Evolutionary conservation across 148 eudicot genomes (phyloP).

Genomic region (Rhododendron griersonianum): DNA sequence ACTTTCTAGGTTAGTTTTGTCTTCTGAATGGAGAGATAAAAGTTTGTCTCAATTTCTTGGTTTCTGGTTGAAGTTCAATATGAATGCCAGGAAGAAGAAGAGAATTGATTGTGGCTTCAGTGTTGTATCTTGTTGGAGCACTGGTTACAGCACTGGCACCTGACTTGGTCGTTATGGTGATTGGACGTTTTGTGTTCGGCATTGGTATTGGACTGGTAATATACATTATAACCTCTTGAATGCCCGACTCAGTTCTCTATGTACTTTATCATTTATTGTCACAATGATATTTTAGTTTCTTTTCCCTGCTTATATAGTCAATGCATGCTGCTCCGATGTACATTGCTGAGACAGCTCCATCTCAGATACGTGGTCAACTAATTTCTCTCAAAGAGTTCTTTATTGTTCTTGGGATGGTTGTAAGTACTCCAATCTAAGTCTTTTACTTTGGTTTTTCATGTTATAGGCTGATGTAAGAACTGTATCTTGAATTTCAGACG

Average conservation of each 20-base stretch:
- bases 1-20: slow-evolving; percentile 60
- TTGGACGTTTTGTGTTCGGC: slow-evolving; percentile 80
- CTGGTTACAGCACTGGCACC: slow-evolving; percentile 80
- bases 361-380: slow-evolving; percentile 78
- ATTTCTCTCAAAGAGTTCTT: slow-evolving; percentile 93
- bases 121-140: slow-evolving; percentile 70
- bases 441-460: neutral
- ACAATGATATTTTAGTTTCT: slow-evolving; percentile 3
- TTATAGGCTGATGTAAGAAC: neutral
- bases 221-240: neutral
- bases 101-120: slow-evolving; percentile 65
- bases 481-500: neutral
- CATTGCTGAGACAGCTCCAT: slow-evolving; percentile 94
- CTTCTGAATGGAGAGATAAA: neutral
- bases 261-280: neutral
- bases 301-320: slow-evolving; percentile 41
- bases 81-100: slow-evolving; percentile 65
- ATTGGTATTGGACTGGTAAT: slow-evolving; percentile 93
- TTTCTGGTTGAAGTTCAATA: slow-evolving; percentile 11
- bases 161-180: slow-evolving; percentile 56
- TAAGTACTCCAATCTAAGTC: slow-evolving; percentile 40
- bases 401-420: slow-evolving; percentile 96
- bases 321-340: slow-evolving; percentile 99
- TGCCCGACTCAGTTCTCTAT: neutral
- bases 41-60: neutral